Evolutionary conservation across 164 flowering plant species (phyloP), one percentile per base, ranked within the genome.

Genomic region (Berberis thunbergii): DNA sequence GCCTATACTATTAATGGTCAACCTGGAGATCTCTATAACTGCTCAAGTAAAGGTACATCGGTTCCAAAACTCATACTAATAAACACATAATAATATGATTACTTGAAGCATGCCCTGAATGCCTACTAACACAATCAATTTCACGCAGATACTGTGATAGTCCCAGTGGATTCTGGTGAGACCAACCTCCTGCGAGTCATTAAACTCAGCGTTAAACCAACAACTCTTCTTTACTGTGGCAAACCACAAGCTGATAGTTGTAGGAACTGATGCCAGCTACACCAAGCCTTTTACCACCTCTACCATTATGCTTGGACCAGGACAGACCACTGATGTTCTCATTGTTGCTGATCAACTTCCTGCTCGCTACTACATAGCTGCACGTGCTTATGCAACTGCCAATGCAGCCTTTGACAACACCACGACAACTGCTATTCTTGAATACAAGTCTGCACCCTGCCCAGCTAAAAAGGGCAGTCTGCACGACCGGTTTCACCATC

Each of bases 1-100:
- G 97, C 98, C 1, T 93, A 74, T 70, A 93, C 98, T 68, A 82
- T 93, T 72, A 93, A 93, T 57, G 96, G 97, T 63, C 96, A 93
- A 70, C 98, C 98, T 43, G 98, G 98, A 9, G 96, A 86, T 64
- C 84, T 93, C 54, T 88, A 93, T 74, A 84, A 84, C 2, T 93
- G 98, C 75, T 90, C 98, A 4, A 76, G 68, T 70, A 60, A 83
- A 84, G 98, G 98, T 92, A 26, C 26, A 26, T 58, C 41, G 43
- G 45, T 6, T 57, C 50, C 50, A 26, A 26, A 26, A 26, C 26
- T 26, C 26, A 26, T 0, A 26, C 26, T 26, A 26, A 26, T 26
- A 26, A 26, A 26, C 26, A 26, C 26, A 26, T 26, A 26, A 26
- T 26, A 26, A 26, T 26, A 26, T 26, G 26, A 26, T 26, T 26